Evolutionary conservation across 2,329 filamentous ascomycete genomes (phyloP), one percentile per base, ranked within the genome.

Genomic region (Sporothrix curviconia): DNA sequence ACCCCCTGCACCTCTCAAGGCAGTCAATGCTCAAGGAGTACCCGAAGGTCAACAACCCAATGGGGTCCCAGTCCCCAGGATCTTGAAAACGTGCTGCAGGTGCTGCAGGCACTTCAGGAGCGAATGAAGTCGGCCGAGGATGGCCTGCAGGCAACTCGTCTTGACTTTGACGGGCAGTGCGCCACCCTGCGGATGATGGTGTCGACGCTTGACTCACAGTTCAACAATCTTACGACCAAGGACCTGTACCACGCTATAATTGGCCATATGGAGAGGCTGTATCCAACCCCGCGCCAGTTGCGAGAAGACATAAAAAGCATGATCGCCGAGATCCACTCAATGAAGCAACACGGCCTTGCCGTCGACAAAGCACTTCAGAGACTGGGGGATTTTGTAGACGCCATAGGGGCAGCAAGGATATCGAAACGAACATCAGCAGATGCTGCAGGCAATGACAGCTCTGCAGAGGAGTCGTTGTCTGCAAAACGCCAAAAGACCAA

Each of bases 191-290:
- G 71, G 15, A 64, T 71, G 39, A 66, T 73, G 46, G 32, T 78
- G 4, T 63, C 63, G 19, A 65, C 70, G 1, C 62, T 84, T 7
- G 74, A 79, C 63, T 56, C 59, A 0, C 79, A 78, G 59, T 81
- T 74, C 59, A 76, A 74, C 56, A 80, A 78, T 61, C 66, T 84
- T 7, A 71, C 65, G 19, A 76, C 77, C 1, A 74, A 70, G 46
- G 63, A 67, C 2, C 66, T 80, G 25, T 74, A 72, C 14, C 67
- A 70, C 6, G 67, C 66, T 1, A 76, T 81, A 8, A 62, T 75
- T 4, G 65, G 66, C 1, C 66, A 74, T 12, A 66, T 78, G 28
- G 67, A 69, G 40, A 57, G 63, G 2, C 24, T 71, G 1, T 67
- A 66, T 24, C 67, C 70, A 1, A 63, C 57, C 11, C 8, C 46